Conservation (phyloP, 2,329 filamentous ascomycete species). For the Botryotinia calthae region DNA sequence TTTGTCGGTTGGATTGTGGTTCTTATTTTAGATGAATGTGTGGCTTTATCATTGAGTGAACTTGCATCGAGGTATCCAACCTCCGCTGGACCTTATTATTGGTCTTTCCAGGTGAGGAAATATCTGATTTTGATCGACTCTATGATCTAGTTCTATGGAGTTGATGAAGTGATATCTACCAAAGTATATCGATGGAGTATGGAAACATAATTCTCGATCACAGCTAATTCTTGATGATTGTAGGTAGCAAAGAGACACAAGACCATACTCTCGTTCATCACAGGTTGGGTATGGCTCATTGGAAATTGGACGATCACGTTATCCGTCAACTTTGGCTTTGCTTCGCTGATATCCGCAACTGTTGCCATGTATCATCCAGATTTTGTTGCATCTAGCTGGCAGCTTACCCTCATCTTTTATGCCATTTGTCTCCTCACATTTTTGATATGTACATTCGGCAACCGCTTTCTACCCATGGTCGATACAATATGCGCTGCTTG, state of each 20-base stretch:
- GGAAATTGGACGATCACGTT: conserved; percentile 80
- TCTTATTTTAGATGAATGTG: conserved; percentile 57
- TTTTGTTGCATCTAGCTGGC: conserved; percentile 56
- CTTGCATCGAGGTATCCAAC: conserved; percentile 75
- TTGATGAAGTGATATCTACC: background rate
- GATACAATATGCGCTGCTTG: conserved; percentile 57
- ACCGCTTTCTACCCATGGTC: conserved; percentile 62
- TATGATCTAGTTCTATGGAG: background rate
- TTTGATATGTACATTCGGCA: conserved; percentile 63
- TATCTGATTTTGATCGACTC: background rate
- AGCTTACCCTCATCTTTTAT: conserved; percentile 70
- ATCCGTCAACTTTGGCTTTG: conserved; percentile 75
- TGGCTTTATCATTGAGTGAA: conserved; percentile 68
- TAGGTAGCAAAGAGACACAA: conserved; percentile 58
- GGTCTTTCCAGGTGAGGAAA: conserved; percentile 61
- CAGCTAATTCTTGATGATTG: background rate
- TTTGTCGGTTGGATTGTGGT: conserved; percentile 57
- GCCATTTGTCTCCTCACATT: conserved; percentile 64
- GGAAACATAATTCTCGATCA: background rate
- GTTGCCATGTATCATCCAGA: conserved; percentile 54
- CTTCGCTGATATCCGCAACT: conserved; percentile 51
- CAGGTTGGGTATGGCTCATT: conserved; percentile 73
- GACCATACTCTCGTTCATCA: conserved; percentile 65
- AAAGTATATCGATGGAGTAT: background rate
- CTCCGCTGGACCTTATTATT: conserved; percentile 76